phyloP scores from a whole-genome alignment of 352 stramenopile species.

The Phytophthora citrophthora region DNA sequence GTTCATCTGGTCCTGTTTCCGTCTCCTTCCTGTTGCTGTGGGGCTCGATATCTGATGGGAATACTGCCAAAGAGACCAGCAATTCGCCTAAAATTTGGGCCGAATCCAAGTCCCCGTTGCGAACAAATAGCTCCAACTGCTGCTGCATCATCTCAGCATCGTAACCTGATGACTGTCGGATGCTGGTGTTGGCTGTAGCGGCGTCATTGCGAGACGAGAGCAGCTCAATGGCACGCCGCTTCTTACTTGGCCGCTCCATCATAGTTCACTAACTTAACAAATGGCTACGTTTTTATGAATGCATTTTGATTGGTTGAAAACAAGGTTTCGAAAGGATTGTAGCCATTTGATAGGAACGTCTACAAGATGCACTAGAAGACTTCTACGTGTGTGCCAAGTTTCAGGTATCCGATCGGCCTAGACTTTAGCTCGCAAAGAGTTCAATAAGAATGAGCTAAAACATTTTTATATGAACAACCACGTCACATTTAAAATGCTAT shows the following conservation, averaged over 20 bases:
- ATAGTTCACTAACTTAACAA: background rate
- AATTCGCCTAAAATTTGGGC: slow-evolving; percentile 74
- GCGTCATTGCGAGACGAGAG: slow-evolving; percentile 1
- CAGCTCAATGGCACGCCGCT: slow-evolving; percentile 35
- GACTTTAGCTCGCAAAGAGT: no score
- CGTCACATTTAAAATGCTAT: slow-evolving; percentile 9
- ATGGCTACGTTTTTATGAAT: no score
- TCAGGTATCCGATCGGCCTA: no score
- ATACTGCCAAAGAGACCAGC: slow-evolving; percentile 54
- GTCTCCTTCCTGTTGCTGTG: slow-evolving; percentile 6
- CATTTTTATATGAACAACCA: slow-evolving; percentile 17
- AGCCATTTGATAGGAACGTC: no score
- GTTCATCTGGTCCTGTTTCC: slow-evolving; percentile 1
- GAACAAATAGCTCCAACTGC: slow-evolving; percentile 63
- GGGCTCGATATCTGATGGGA: slow-evolving; percentile 21
- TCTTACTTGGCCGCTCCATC: slow-evolving; percentile 39
- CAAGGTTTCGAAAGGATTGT: no score
- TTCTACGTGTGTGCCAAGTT: no score
- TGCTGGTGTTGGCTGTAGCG: slow-evolving; percentile 2
- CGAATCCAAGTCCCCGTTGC: slow-evolving; percentile 54
- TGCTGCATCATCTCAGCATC: slow-evolving; percentile 64
- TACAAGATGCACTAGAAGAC: no score
- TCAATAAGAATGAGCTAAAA: background rate
- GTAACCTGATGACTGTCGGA: slow-evolving; percentile 8
- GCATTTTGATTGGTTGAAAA: no score